Base-by-base conservation (phyloP, 805 yeast species). In the Lachancea sp. region DNA sequence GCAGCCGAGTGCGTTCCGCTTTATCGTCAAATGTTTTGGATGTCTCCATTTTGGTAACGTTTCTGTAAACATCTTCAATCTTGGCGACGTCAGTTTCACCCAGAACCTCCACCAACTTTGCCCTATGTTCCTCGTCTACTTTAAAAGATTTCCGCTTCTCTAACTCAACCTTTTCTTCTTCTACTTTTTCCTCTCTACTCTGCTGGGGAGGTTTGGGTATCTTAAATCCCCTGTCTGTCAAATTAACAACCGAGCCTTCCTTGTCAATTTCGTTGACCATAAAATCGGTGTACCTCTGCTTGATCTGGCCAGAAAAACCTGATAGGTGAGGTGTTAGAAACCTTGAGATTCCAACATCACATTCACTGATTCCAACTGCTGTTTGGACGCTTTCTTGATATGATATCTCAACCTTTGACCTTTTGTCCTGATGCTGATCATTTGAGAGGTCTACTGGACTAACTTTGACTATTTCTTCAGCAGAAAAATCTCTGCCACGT, bases 231-330 rank as follows among this genome's bases (percentile, higher is more conserved):
- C 77, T 75, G 54, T 89, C 96, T 8, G 65, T 58, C 46, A 92
- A 68, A 58, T 80, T 89, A 9, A 89, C 74, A 2, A 88, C 95
- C 2, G 74, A 63, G 1, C 85, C 94, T 17, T 75, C 64, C 22
- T 64, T 51, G 45, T 71, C 82, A 42, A 92, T 82, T 61, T 92
- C 99, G 61, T 88, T 86, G 33, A 92, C 99, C 56, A 86, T 72
- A 59, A 92, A 92, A 59, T 92, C 99, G 9, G 95, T 81, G 63
- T 88, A 89, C 46, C 96, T 70, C 56, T 85, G 95, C 61, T 92
- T 92, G 52, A 92, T 69, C 11, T 74, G 71, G 2, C 97, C 98
- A 13, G 61, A 59, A 48, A 92, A 86, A 3, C 96, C 95, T 8
- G 69, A 61, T 19, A 68, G 52, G 4, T 66, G 70, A 2, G 68